Base-by-base conservation (phyloP, 768 basidiomycete genomes). In the Leccinum rimulosum region DNA sequence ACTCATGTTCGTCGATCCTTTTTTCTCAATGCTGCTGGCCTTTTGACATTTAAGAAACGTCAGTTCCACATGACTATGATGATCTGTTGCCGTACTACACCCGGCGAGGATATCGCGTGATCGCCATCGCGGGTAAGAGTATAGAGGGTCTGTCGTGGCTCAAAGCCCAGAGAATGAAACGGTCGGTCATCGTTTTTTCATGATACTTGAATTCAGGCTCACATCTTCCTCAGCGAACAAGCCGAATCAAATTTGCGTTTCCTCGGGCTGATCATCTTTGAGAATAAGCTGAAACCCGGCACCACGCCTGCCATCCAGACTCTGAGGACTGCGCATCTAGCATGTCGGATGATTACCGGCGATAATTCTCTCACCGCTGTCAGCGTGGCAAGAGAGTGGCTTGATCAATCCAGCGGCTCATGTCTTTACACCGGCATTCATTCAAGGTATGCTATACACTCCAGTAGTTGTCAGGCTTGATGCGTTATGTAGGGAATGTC, bases 291-390 rank as follows among this genome's bases (percentile, higher is more conserved):
- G 60, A 99, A 99, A 68, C 85, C 89, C 5, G 94, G 91, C 8
- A 98, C 96, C 0, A 79, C 91, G 0, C 89, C 93, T 33, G 93
- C 91, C 7, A 97, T 99, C 50, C 89, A 93, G 60, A 87, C 87
- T 1, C 81, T 99, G 15, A 87, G 95, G 54, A 80, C 83, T 2
- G 97, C 97, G 1, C 94, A 98, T 75, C 76, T 99, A 40, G 91
- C 93, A 19, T 95, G 93, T 67, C 82, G 95, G 63, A 98, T 99
- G 97, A 95, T 97, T 53, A 99, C 97, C 1, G 97, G 97, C 10
- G 97, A 99, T 69, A 99, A 99, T 63, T 88, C 95, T 33, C 79
- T 97, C 43, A 99, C 97, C 6, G 97, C 96, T 5, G 91, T 98
- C 66, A 97, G 95, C 64, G 96, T 99, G 38, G 97, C 95, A 1